phyloP scores from a whole-genome alignment of 192 early-diverging fungal genomes.

The Coemansia sp. region DNA sequence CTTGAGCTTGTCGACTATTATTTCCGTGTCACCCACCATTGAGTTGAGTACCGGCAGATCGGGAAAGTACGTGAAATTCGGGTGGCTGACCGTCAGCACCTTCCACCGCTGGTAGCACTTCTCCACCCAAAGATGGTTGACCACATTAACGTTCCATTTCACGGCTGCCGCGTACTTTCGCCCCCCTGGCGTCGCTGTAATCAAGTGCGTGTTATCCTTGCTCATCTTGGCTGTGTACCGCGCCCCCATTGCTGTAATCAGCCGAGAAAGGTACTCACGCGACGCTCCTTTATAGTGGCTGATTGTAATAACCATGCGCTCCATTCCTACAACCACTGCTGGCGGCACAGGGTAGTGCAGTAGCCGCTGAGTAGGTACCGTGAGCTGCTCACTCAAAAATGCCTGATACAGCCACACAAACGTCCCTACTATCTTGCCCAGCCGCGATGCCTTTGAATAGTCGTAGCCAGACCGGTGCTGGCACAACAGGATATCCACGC shows the following conservation, averaged over 20 bases:
- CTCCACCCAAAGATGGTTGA: slow-evolving; percentile 90
- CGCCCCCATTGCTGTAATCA: slow-evolving; percentile 66
- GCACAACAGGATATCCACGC: slow-evolving; percentile 46
- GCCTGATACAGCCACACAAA: slow-evolving; percentile 52
- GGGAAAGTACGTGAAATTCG: slow-evolving; percentile 60
- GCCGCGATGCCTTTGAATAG: slow-evolving; percentile 53
- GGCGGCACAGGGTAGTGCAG: slow-evolving; percentile 48
- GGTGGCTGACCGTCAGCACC: slow-evolving; percentile 59
- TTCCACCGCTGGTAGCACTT: slow-evolving; percentile 68
- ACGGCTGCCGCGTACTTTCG: slow-evolving; percentile 66
- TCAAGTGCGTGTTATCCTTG: slow-evolving; percentile 70
- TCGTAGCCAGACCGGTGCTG: slow-evolving; percentile 52
- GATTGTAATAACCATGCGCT: slow-evolving; percentile 59
- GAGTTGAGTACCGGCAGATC: slow-evolving; percentile 53
- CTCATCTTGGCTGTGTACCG: slow-evolving; percentile 66
- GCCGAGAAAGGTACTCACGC: slow-evolving; percentile 63
- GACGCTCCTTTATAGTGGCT: slow-evolving; percentile 70
- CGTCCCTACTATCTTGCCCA: slow-evolving; percentile 55
- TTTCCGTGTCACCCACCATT: slow-evolving; percentile 58
- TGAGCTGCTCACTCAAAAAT: slow-evolving; percentile 21
- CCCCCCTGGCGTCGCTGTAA: slow-evolving; percentile 66
- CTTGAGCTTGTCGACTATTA: slow-evolving; percentile 38
- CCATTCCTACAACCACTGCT: slow-evolving; percentile 23
- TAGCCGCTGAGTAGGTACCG: slow-evolving; percentile 39
- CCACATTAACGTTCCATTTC: slow-evolving; percentile 66